Evolutionary conservation across 2,329 filamentous ascomycete genomes (phyloP).

Genomic region (Mollisia scopiformis): DNA sequence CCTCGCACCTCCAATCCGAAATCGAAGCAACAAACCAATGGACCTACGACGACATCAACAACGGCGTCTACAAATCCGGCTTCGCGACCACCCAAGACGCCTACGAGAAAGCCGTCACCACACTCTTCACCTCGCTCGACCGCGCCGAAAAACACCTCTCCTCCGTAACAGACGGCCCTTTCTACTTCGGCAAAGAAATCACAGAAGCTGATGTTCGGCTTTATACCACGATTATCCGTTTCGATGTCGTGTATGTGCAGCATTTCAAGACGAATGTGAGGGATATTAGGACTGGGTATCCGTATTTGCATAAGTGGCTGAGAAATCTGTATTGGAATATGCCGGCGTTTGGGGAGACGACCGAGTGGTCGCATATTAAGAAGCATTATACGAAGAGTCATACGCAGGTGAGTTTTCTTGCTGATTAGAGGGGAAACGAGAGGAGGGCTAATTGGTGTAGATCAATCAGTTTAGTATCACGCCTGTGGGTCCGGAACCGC

Average conservation of each 20-base stretch:
- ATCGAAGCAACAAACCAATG: conserved; percentile 82
- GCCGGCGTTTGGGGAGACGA: conserved; percentile 57
- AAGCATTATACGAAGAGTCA: conserved; percentile 94
- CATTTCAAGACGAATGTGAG: conserved; percentile 75
- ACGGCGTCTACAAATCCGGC: conserved; percentile 75
- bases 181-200: conserved; percentile 73
- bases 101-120: conserved; percentile 73
- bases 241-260: conserved; percentile 79
- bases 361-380: conserved; percentile 54
- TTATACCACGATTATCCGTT: conserved; percentile 64
- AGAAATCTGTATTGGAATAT: conserved; percentile 69
- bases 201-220: conserved; percentile 85
- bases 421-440: conserved; percentile 46
- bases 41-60: conserved; percentile 77
- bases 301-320: conserved; percentile 68
- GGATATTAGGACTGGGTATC: conserved; percentile 50
- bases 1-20: conserved; percentile 56
- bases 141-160: conserved; percentile 73
- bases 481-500: conserved; percentile 80
- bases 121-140: conserved; percentile 79
- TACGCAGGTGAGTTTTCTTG: conserved; percentile 38
- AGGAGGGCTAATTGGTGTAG: conserved; percentile 48
- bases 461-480: conserved; percentile 76
- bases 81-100: conserved; percentile 84
- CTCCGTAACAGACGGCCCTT: conserved; percentile 57